Evolutionary conservation across 306 rosid species (phyloP).

Genomic region (Senna tora): DNA sequence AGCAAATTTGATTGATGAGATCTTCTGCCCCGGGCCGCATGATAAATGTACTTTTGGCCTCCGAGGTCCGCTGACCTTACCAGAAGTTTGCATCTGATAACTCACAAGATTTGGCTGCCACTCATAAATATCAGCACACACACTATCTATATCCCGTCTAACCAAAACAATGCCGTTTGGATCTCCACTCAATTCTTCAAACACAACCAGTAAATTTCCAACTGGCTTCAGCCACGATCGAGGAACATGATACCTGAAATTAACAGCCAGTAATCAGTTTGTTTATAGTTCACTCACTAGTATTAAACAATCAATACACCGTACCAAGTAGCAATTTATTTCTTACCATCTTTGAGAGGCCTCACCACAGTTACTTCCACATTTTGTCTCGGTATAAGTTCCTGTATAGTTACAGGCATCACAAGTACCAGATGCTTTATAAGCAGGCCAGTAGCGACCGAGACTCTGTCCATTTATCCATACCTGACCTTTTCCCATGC

Average conservation of each 20-base stretch:
- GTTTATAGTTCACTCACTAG: slow-evolving; percentile 12
- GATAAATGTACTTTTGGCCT: slow-evolving; percentile 86
- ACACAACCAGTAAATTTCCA: slow-evolving; percentile 85
- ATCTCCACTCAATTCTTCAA: slow-evolving; percentile 91
- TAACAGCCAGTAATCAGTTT: slow-evolving; percentile 26
- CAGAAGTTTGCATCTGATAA: slow-evolving; percentile 81
- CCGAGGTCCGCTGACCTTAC: slow-evolving; percentile 65
- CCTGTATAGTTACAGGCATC: slow-evolving; percentile 74
- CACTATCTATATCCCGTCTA: slow-evolving; percentile 78
- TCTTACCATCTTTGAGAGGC: slow-evolving; percentile 96
- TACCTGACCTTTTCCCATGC: slow-evolving; percentile 97
- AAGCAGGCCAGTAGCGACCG: slow-evolving; percentile 98
- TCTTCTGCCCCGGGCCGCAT: slow-evolving; percentile 84
- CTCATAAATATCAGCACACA: slow-evolving; percentile 88
- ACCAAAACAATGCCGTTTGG: slow-evolving; percentile 87
- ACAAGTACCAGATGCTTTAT: slow-evolving; percentile 88
- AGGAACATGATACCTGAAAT: slow-evolving; percentile 94
- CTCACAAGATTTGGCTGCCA: slow-evolving; percentile 95
- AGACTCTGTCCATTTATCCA: slow-evolving; percentile 87
- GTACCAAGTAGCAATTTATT: slow-evolving; percentile 10
- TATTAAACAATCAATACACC: slow-evolving; percentile 18
- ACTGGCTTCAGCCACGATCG: slow-evolving; percentile 88
- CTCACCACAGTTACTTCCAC: slow-evolving; percentile 75
- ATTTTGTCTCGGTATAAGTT: slow-evolving; percentile 76
- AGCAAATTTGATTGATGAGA: slow-evolving; percentile 87